Conservation (phyloP, 2,329 filamentous ascomycete genomes). For the Aphanoascus verrucosus region DNA sequence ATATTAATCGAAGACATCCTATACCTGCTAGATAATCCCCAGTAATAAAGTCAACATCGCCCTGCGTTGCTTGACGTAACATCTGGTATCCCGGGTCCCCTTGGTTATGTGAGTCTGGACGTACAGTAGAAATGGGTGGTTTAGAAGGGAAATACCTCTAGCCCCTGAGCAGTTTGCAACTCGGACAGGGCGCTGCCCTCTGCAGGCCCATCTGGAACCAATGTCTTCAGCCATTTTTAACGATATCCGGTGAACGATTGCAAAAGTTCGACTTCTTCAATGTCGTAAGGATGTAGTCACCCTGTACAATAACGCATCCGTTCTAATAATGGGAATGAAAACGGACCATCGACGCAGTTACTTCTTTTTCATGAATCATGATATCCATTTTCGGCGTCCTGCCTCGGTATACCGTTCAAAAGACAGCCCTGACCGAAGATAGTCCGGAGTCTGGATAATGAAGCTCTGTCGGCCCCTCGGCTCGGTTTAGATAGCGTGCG, state of each 20-base stretch:
- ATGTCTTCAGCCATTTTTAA: not conserved
- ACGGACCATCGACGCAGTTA: not conserved
- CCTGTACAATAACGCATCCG: not conserved
- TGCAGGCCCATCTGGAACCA: conserved; percentile 8
- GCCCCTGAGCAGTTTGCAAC: conserved; percentile 24
- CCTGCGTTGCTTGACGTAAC: conserved; percentile 28
- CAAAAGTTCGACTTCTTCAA: not conserved
- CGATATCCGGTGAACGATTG: too few relatives aligned
- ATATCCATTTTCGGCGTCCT: not conserved
- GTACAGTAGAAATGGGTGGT: not conserved
- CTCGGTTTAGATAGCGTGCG: not conserved
- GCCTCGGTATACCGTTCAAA: not conserved
- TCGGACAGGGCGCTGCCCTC: conserved; percentile 17
- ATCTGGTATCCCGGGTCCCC: conserved; percentile 30
- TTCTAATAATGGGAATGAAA: not conserved
- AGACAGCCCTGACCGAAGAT: not conserved
- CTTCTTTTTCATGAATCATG: not conserved
- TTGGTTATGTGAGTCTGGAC: not conserved
- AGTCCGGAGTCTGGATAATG: not conserved
- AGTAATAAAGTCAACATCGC: conserved; percentile 42
- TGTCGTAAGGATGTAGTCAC: too few relatives aligned
- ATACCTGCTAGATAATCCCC: conserved; percentile 43
- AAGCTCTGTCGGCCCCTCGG: conserved; percentile 1
- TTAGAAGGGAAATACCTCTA: conserved; percentile 6
- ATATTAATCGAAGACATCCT: not conserved